Base-by-base conservation (phyloP, 1,139 yeast genomes). In the Candida glucosophila region DNA sequence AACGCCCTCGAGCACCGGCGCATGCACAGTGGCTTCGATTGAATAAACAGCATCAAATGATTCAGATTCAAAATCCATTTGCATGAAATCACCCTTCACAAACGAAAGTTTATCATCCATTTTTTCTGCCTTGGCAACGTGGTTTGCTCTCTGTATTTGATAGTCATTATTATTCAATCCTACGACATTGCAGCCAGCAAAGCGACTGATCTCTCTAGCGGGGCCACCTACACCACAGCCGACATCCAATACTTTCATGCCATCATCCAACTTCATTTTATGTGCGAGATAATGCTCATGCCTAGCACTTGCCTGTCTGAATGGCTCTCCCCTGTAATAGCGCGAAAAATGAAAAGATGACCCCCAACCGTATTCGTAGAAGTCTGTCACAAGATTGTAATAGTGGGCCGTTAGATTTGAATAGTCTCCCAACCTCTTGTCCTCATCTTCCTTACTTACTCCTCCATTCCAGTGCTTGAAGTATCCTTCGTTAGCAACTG, bases 151-250 rank as follows among this genome's bases (percentile, higher is more conserved):
- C 50, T 79, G 86, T 44, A 90, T 81, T 67, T 90, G 93, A 72
- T 92, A 92, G 59, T 90, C 98, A 53, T 90, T 92, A 67, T 90
- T 90, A 67, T 90, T 90, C 47, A 90, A 71, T 26, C 98, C 98
- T 40, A 81, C 82, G 52, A 90, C 68, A 43, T 73, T 62, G 58
- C 90, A 81, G 44, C 80, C 88, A 30, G 97, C 79, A 63, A 90
- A 90, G 53, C 95, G 73, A 37, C 80, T 70, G 49, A 90, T 90
- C 62, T 90, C 95, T 58, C 96, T 79, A 19, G 95, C 97, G 44
- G 98, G 98, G 22, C 98, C 98, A 52, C 98, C 98, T 44, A 90
- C 95, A 68, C 98, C 98, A 65, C 98, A 92, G 27, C 98, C 98
- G 33, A 90, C 98, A 54, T 92, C 98, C 46, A 90, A 72, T 15